Evolutionary conservation across 306 rosid genomes (phyloP).

Genomic region (apple (Malus domestica)): DNA sequence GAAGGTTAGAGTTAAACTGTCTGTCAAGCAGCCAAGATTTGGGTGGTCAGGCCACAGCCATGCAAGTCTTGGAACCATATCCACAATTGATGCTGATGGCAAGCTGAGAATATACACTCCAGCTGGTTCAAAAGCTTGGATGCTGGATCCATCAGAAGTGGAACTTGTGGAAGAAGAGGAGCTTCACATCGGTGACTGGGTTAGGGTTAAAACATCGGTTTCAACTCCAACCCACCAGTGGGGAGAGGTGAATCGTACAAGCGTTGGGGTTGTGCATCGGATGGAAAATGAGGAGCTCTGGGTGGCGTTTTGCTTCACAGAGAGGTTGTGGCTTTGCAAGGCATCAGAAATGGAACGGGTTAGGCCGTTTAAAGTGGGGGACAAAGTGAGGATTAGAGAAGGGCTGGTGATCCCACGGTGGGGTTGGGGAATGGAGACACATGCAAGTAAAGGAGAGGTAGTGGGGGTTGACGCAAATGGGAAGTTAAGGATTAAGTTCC

Average conservation of each 20-base stretch:
- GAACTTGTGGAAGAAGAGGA: constrained; percentile 67
- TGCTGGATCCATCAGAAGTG: constrained; percentile 95
- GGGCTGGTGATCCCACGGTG: constrained; percentile 82
- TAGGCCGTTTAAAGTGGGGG: constrained; percentile 68
- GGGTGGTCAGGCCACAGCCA: constrained; percentile 95
- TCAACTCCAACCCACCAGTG: constrained; percentile 89
- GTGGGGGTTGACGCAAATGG: constrained; percentile 96
- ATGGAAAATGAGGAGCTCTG: constrained; percentile 79
- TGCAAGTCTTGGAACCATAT: constrained; percentile 64
- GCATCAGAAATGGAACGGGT: constrained; percentile 69
- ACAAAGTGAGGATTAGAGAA: constrained; percentile 80
- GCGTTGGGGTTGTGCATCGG: constrained; percentile 85
- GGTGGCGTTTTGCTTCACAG: constrained; percentile 77
- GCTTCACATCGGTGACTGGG: constrained; percentile 84
- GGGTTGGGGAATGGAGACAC: constrained; percentile 99
- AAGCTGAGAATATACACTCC: constrained; percentile 86
- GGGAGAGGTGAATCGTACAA: constrained; percentile 91
- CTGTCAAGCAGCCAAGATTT: constrained; percentile 77
- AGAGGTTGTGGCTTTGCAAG: constrained; percentile 90
- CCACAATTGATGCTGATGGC: constrained; percentile 89
- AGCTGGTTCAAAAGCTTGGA: constrained; percentile 87
- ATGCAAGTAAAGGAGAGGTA: constrained; percentile 83
- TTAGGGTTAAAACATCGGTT: constrained; percentile 66
- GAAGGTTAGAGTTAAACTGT: constrained; percentile 63
- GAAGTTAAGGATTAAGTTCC: constrained; percentile 77